phyloP scores from a whole-genome alignment of 1,284 basidiomycete species.

The Pseudozyma sp. region DNA sequence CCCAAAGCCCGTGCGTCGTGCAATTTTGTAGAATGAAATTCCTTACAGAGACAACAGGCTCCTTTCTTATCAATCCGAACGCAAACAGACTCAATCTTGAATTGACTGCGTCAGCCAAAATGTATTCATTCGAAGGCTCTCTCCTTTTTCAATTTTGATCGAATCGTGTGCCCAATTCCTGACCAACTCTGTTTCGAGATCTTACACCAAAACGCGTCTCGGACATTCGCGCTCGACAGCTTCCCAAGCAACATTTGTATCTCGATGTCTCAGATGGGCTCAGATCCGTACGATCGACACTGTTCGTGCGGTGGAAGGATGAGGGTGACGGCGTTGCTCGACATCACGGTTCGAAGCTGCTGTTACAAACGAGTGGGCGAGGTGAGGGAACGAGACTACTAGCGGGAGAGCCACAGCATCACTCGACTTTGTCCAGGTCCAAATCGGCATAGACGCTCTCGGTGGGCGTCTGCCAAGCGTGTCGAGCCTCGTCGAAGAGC shows the following conservation, averaged over 20 bases:
- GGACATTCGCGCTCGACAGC: neutral
- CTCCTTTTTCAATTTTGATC: constrained; percentile 7
- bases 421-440: constrained; percentile 40
- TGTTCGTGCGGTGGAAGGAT: neutral
- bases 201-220: constrained; percentile 2
- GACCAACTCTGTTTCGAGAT: neutral
- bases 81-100: neutral
- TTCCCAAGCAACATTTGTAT: neutral
- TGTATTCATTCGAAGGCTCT: constrained; percentile 8
- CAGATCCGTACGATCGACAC: too few relatives aligned
- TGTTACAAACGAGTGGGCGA: neutral
- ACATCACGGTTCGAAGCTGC: neutral
- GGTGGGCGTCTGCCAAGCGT: constrained; percentile 54
- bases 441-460: constrained; percentile 56
- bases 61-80: too few relatives aligned
- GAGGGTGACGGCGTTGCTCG: constrained; percentile 1
- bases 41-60: neutral
- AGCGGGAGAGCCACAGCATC: neutral
- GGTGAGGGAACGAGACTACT: too few relatives aligned
- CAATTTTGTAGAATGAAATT: neutral
- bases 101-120: too few relatives aligned
- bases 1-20: constrained; percentile 11
- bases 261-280: too few relatives aligned
- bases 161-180: constrained; percentile 1
- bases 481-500: constrained; percentile 57